Conservation (phyloP, 176 grass and related monocot species). For the sorghum (Sorghum bicolor) region Sorghum_bicolor_NCBIv3 NC_012878.2:52836501-52837000, state of each 20-base stretch:
- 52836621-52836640: constrained; percentile 55
- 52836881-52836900: constrained; percentile 79
- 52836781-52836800: constrained; percentile 85
- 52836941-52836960: neutral
- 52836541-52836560: constrained; percentile 77
- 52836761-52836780: constrained; percentile 70
- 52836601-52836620: constrained; percentile 54
- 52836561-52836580: constrained; percentile 53
- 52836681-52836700: constrained; percentile 66
- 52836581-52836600: constrained; percentile 69
- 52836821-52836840: constrained; percentile 73
- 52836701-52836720: constrained; percentile 69
- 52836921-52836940: constrained; percentile 29
- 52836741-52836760: constrained; percentile 66
- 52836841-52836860: constrained; percentile 80
- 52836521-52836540: constrained; percentile 78
- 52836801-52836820: constrained; percentile 72
- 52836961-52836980: constrained; percentile 49
- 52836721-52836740: constrained; percentile 57
- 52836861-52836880: constrained; percentile 93
- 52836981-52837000: constrained; percentile 90
- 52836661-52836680: constrained; percentile 52
- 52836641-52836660: constrained; percentile 21
- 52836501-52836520: constrained; percentile 45
- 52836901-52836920: constrained; percentile 44